Percentiles rank a stretch among this genome's conserved stretches.
Conservation (phyloP, 2,329 filamentous ascomycete genomes). For the Paracorniculantispora psalliotae region DNA sequence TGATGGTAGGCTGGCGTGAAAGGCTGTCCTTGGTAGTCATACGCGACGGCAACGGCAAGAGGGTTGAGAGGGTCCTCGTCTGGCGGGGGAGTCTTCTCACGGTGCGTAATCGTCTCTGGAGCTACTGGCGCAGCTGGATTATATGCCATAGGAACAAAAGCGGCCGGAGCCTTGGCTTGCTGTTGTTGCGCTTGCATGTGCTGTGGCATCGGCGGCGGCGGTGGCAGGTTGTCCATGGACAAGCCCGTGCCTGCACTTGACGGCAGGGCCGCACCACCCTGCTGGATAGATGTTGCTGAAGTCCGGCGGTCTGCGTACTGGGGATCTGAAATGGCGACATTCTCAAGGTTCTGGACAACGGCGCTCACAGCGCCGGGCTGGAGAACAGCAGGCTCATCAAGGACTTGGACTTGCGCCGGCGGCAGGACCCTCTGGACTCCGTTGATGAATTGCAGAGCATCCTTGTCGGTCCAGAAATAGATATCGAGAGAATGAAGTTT, state of each 20-base stretch:
- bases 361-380: constrained; percentile 53
- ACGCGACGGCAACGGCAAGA: constrained; percentile 51
- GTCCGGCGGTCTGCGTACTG: constrained; percentile 34
- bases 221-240: constrained; percentile 18
- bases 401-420: constrained; percentile 54
- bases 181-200: constrained; percentile 22
- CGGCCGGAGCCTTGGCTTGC: constrained; percentile 26
- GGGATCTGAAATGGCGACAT: constrained; percentile 59
- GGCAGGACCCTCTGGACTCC: constrained; percentile 62
- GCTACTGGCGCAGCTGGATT: constrained; percentile 75
- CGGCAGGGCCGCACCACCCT: constrained; percentile 20
- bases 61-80: constrained; percentile 58
- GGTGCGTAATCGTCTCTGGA: constrained; percentile 64
- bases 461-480: constrained; percentile 73
- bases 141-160: constrained; percentile 64
- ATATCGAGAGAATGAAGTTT: constrained; percentile 70
- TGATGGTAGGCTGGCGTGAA: constrained; percentile 49
- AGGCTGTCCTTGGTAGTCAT: constrained; percentile 50
- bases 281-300: constrained; percentile 17
- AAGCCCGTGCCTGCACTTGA: constrained; percentile 12
- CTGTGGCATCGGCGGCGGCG: constrained; percentile 27
- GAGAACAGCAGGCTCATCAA: constrained; percentile 53
- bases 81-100: constrained; percentile 77
- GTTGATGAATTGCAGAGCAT: constrained; percentile 66
- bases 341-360: constrained; percentile 70